Evolutionary conservation across 176 grass and related monocot species (phyloP), one percentile per base, ranked within the genome.

Genomic region (Eleusine coracana): DNA sequence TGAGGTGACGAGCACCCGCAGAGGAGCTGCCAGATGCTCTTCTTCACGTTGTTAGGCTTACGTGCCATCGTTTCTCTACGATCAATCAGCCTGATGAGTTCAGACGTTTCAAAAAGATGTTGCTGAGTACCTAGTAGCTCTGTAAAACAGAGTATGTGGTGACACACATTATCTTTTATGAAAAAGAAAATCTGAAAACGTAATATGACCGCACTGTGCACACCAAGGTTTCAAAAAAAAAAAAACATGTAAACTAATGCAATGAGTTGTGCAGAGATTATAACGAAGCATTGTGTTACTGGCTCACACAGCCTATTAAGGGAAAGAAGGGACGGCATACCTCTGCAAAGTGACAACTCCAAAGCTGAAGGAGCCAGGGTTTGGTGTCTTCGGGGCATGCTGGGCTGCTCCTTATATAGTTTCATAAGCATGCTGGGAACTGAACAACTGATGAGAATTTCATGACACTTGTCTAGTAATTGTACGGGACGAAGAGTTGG

Each of bases 1-100:
- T 16, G 2, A 46, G 81, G 81, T 6, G 68, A 59, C 11, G 49
- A 60, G 10, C 87, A 89, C 14, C 81, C 87, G 36, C 77, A 89
- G 18, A 89, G 70, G 34, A 63, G 0, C 23, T 80, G 6, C 87
- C 87, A 89, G 23, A 89, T 89, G 76, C 82, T 89, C 87, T 36
- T 89, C 70, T 84, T 89, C 49, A 89, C 76, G 1, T 50, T 31
- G 42, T 80, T 84, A 28, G 68, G 87, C 15, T 56, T 78, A 5
- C 10, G n/a, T 10, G n/a, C 59, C 87, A 79, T 84, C 27, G 20
- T 74, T 67, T 21, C 52, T 50, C 60, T 31, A 28, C 55, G 27
- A 65, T 88, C 51, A 37, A 15, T 10, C 29, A 27, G 41, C 51
- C 0, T 17, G 41, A 78, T 67, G 25, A 20, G 13, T 52, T 66